A percentile compares a stretch with the other conserved stretches of the same genome.
Evolutionary conservation across 306 rosid species (phyloP).

Genomic region (Malus asiatica): DNA sequence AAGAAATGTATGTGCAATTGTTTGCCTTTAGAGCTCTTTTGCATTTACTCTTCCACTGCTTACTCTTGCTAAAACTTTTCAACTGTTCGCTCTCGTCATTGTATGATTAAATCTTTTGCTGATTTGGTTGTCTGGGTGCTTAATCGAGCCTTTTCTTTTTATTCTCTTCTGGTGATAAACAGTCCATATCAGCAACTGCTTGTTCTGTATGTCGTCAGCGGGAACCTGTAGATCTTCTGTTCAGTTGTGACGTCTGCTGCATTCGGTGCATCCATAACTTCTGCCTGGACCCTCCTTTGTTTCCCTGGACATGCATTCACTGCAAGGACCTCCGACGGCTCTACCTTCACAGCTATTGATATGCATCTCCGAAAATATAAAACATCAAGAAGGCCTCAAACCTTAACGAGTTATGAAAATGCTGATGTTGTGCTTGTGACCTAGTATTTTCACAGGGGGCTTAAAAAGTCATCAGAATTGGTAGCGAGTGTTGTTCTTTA

Average conservation of each 20-base stretch:
- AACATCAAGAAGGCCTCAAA: neutral
- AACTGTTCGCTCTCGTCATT: neutral
- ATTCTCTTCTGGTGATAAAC: slow-evolving; percentile 14
- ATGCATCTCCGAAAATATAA: neutral
- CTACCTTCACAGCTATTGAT: slow-evolving; percentile 24
- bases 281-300: slow-evolving; percentile 77
- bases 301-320: slow-evolving; percentile 73
- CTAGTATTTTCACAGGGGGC: neutral
- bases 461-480: neutral
- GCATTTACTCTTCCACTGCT: slow-evolving; percentile 4
- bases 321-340: slow-evolving; percentile 65
- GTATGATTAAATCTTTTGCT: slow-evolving; percentile 15
- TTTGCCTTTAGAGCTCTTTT: neutral
- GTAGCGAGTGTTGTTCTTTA: too few relatives aligned
- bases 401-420: neutral
- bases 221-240: slow-evolving; percentile 72
- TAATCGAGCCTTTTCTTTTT: slow-evolving; percentile 10
- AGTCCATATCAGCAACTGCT: slow-evolving; percentile 29
- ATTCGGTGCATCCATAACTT: slow-evolving; percentile 40
- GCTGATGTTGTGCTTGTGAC: neutral
- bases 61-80: slow-evolving; percentile 2
- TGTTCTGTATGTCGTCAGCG: slow-evolving; percentile 52
- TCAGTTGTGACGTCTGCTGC: slow-evolving; percentile 47
- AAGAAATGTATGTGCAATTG: too few relatives aligned
- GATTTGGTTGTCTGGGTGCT: slow-evolving; percentile 2